phyloP scores from a whole-genome alignment of 768 basidiomycete species.

The Rhodotorula diobovata region DNA sequence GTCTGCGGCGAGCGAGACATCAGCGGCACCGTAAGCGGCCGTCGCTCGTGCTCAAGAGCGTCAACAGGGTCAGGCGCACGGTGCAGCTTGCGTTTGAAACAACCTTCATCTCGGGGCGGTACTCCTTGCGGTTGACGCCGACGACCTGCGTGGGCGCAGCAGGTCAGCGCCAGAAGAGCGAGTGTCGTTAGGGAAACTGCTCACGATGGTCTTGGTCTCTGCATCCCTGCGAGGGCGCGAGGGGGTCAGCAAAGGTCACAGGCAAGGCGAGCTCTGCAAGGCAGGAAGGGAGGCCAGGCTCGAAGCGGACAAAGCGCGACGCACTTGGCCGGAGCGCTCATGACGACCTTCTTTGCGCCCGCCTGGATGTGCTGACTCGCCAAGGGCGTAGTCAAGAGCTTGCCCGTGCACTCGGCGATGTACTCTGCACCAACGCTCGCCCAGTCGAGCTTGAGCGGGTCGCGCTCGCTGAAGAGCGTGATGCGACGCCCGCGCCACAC shows the following conservation, averaged over 20 bases:
- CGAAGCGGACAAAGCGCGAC: neutral
- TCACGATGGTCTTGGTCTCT: constrained; percentile 41
- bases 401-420: constrained; percentile 47
- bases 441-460: constrained; percentile 46
- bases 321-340: constrained; percentile 46
- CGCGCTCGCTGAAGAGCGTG: constrained; percentile 43
- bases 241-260: no score
- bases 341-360: constrained; percentile 47
- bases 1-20: constrained; percentile 32
- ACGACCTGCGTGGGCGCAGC: constrained; percentile 1
- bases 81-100: constrained; percentile 48
- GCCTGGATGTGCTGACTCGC: constrained; percentile 42
- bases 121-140: constrained; percentile 46
- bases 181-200: no score
- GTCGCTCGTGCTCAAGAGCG: neutral
- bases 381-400: constrained; percentile 43
- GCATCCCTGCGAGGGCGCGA: constrained; percentile 39
- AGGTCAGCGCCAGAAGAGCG: neutral
- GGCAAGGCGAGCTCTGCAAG: no score
- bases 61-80: neutral
- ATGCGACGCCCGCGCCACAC: constrained; percentile 25
- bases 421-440: constrained; percentile 45
- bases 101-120: constrained; percentile 42
- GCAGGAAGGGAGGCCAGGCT: no score
- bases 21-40: neutral